Evolutionary conservation across 768 basidiomycete species (phyloP), one percentile per base, ranked within the genome.

Genomic region (Hygrophoropsis aurantiaca): DNA sequence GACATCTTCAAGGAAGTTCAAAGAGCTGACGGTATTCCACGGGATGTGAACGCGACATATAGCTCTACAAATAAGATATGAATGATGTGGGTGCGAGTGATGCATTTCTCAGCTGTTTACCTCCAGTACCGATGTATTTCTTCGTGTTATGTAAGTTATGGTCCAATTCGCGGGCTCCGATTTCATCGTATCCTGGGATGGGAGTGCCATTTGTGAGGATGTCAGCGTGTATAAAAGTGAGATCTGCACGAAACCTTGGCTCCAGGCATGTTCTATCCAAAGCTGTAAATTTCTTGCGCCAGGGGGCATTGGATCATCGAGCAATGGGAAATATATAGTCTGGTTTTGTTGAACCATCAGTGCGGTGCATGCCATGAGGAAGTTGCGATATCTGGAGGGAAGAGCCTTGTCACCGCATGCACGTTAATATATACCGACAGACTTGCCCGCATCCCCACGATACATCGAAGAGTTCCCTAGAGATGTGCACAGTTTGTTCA

Each of bases 241-340:
- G n/a, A n/a, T n/a, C n/a, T n/a, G 37, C n/a, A 23, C 24, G 16
- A 37, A 23, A 84, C 90, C 88, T 27, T 69, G 69, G 30, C 70
- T 65, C 93, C 93, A 97, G 3, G 92, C 92, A 46, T 75, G 71
- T 61, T 95, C 87, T 37, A 97, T 82, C 83, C 85, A 85, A 7
- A 50, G 58, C 57, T 95, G 93, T 25, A 94, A 59, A 56, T 87
- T 84, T 15, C 82, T 71, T 15, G 95, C 74, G 16, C 90, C 74
- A 2, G 92, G 93, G 1, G 77, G 66, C 9, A 68, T 66, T 4
- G 80, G 78, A n/a, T 66, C 52, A 42, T 82, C 78, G 3, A 92
- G 70, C 15, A 84, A 67, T 2, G 78, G 67, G 46, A 77, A 78
- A 63, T 92, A 93, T 46, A 75, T 46, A 2, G 79, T 77, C 58